Evolutionary conservation across 202 grass and related monocot genomes (phyloP), one percentile per base, ranked within the genome.

Genomic region (Elaeis oleifera): DNA sequence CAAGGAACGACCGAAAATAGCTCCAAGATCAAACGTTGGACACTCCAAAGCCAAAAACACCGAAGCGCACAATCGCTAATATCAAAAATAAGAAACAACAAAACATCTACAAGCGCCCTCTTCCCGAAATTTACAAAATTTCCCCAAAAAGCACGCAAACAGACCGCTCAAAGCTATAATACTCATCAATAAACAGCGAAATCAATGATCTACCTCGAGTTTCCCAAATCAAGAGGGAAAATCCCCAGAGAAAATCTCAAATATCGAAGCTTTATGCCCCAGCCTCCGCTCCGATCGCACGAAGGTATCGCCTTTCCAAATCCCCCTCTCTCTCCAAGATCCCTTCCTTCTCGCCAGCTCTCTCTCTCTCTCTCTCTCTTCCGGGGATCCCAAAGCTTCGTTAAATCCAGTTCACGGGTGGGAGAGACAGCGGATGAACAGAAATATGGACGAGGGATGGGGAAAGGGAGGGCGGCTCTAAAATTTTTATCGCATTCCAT

Each of bases 291-390:
- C 14, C 28, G 54, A 48, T 23, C 29, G 25, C 67, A 50, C 53
- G 67, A 50, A 52, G 39, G 69, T 53, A 61, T 59, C 69, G 49
- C 24, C 54, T 44, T 44, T 44, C 36, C 36, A 44, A 44, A 44
- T 13, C 9, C 36, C 36, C 36, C 36, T 13, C 28, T 31, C 28
- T 29, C 28, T 6, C 5, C 5, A 31, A 31, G 36, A 44, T 44
- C 36, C 36, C 36, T 44, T 44, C 36, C 36, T 44, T 44, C 8
- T 44, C 16, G 13, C 49, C 48, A 18, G 16, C 16, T n/a, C 24
- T 24, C 22, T 53, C 49, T 24, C 15, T 48, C 18, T 20, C n/a
- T 39, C 20, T 23, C 17, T 28, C 54, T 27, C 9, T 4, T 9
- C 49, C 16, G 51, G 55, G 68, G 56, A 60, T 60, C 68, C n/a